These are phyloP conservation scores for Nakazawaea ambrosiae DNA, from an alignment of 805 yeast species.

Conservation along the genomic window DNA sequence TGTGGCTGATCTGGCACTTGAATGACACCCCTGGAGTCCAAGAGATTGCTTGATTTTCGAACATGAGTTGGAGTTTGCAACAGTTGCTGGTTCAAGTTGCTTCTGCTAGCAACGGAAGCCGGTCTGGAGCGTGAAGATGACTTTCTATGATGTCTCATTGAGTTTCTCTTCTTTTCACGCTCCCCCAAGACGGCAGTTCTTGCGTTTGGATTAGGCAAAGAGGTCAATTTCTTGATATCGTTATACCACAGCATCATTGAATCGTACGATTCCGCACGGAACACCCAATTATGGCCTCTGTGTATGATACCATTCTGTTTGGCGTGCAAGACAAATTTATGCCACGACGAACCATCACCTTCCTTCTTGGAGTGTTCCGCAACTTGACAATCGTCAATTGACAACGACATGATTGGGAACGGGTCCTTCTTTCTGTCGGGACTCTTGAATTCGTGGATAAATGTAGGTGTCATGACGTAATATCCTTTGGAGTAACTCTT, in stretches of 20 bases:
- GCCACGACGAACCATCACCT: conserved; percentile 44
- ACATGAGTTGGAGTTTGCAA: too few relatives aligned
- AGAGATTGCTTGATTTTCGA: background rate
- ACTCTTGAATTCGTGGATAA: conserved; percentile 84
- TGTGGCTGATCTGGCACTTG: background rate
- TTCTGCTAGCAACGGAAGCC: background rate
- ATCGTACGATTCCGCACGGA: conserved; percentile 78
- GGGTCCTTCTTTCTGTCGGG: conserved; percentile 77
- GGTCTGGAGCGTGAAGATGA: background rate
- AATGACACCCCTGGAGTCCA: background rate
- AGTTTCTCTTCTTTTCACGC: conserved; percentile 18
- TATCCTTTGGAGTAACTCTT: conserved; percentile 88
- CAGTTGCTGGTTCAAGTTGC: background rate
- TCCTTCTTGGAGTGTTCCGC: conserved; percentile 78
- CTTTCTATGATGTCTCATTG: conserved; percentile 4
- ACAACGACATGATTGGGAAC: conserved; percentile 74
- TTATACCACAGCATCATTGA: conserved; percentile 80
- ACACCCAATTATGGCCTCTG: conserved; percentile 90
- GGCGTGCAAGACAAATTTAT: conserved; percentile 75
- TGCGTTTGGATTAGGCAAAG: conserved; percentile 51
- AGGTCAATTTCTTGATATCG: conserved; percentile 64
- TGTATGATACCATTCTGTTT: conserved; percentile 70
- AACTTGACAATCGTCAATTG: conserved; percentile 72
- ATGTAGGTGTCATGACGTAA: conserved; percentile 86
- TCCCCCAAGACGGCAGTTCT: conserved; percentile 41